phyloP scores from a whole-genome alignment of 768 basidiomycete genomes.

The Lactarius evosmus region DNA sequence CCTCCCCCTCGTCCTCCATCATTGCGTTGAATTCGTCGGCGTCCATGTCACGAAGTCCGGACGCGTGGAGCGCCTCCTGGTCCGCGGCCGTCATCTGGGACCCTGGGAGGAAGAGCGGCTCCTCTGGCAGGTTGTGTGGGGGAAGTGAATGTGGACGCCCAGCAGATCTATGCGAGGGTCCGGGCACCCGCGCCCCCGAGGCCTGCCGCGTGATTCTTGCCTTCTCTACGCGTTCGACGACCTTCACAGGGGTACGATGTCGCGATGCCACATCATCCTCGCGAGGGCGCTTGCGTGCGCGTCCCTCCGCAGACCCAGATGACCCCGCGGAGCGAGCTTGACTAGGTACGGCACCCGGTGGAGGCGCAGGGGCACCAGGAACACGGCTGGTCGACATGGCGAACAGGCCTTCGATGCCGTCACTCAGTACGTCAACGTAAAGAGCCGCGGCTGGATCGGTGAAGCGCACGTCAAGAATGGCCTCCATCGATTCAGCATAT shows the following conservation, averaged over 20 bases:
- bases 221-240: constrained; percentile 26
- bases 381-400: constrained; percentile 75
- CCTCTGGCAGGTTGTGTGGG: constrained; percentile 13
- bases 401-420: constrained; percentile 62
- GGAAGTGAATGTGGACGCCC: not conserved
- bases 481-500: constrained; percentile 68
- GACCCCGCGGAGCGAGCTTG: constrained; percentile 14
- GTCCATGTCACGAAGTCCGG: constrained; percentile 67
- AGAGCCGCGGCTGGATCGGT: constrained; percentile 71
- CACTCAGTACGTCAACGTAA: constrained; percentile 73
- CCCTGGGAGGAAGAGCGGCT: constrained; percentile 37
- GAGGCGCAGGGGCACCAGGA: constrained; percentile 35
- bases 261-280: constrained; percentile 12
- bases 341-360: constrained; percentile 3
- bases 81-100: constrained; percentile 51
- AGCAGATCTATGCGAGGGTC: not conserved
- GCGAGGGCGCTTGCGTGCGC: constrained; percentile 19
- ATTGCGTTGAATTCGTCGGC: constrained; percentile 57
- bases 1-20: constrained; percentile 58
- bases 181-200: constrained; percentile 29
- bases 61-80: constrained; percentile 50
- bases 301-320: constrained; percentile 11
- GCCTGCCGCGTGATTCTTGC: constrained; percentile 8
- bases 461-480: constrained; percentile 68
- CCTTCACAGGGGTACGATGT: constrained; percentile 21